A percentile compares a stretch with the other conserved stretches of the same genome.
Evolutionary conservation across 306 rosid species (phyloP).

Genomic region (Delonix regia): DNA sequence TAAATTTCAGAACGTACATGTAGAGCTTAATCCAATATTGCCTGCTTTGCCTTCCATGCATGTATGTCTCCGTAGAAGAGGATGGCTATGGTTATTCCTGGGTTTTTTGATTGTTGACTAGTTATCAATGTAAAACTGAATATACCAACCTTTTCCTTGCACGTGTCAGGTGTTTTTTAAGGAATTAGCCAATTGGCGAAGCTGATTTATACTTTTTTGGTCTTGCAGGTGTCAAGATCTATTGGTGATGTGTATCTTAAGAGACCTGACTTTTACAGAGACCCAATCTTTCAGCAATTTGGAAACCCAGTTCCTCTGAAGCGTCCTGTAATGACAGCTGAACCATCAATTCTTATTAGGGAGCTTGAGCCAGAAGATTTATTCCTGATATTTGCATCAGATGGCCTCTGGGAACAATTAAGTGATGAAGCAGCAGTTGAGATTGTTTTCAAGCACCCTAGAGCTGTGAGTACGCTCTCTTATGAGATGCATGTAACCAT

Average conservation of each 20-base stretch:
- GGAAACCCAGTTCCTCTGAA: conserved; percentile 60
- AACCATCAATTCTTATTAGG: conserved; percentile 64
- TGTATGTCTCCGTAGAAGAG: neutral
- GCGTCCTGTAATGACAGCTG: conserved; percentile 73
- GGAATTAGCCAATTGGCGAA: neutral
- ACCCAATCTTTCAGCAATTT: conserved; percentile 63
- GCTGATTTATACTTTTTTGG: neutral
- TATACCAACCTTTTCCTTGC: neutral
- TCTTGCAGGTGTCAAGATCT: conserved; percentile 68
- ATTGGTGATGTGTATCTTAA: conserved; percentile 73
- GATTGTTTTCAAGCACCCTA: conserved; percentile 63
- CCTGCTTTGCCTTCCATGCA: neutral
- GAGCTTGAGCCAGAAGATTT: conserved; percentile 60
- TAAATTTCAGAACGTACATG: neutral
- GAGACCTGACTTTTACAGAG: conserved; percentile 67
- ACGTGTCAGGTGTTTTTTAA: neutral
- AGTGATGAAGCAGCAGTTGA: conserved; percentile 72
- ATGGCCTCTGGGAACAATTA: conserved; percentile 83
- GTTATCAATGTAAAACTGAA: neutral
- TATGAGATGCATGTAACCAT: neutral
- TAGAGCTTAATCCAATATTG: neutral
- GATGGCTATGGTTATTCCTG: neutral
- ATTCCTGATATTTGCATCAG: conserved; percentile 78
- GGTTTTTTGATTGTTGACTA: neutral
- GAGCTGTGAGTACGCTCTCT: conserved; percentile 58